Evolutionary conservation across 108 stramenopile species (phyloP).

Genomic region (Nannochloropsis granulata): DNA sequence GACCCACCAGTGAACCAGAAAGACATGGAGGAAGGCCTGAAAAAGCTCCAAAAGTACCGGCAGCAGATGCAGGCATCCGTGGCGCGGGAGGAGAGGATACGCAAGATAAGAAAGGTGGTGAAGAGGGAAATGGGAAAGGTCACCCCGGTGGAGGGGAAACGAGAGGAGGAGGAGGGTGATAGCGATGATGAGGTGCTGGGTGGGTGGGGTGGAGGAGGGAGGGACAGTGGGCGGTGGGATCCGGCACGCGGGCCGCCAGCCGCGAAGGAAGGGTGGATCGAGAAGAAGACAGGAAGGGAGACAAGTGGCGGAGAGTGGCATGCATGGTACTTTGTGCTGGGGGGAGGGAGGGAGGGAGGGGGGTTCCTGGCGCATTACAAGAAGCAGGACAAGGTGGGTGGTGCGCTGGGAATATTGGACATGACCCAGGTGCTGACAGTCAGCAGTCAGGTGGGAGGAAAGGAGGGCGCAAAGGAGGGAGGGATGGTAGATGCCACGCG

Average conservation of each 20-base stretch:
- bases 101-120: not conserved
- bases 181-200: not conserved
- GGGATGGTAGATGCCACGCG: not conserved
- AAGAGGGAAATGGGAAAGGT: not conserved
- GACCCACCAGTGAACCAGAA: not conserved
- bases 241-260: not conserved
- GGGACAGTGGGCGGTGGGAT: not conserved
- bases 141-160: not conserved
- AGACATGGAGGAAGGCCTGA: not conserved
- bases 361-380: not conserved
- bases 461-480: not conserved
- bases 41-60: not conserved
- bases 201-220: not conserved
- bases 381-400: not conserved
- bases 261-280: not conserved
- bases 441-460: not conserved
- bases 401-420: not conserved
- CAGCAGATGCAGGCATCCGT: not conserved
- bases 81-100: not conserved
- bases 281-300: not conserved
- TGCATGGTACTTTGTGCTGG: not conserved
- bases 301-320: not conserved
- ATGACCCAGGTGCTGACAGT: not conserved
- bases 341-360: not conserved
- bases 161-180: not conserved